Percentiles rank a stretch among this genome's conserved stretches.
phyloP scores from a whole-genome alignment of 1,284 basidiomycete species.

The Cutaneotrichosporon dermatis region DNA sequence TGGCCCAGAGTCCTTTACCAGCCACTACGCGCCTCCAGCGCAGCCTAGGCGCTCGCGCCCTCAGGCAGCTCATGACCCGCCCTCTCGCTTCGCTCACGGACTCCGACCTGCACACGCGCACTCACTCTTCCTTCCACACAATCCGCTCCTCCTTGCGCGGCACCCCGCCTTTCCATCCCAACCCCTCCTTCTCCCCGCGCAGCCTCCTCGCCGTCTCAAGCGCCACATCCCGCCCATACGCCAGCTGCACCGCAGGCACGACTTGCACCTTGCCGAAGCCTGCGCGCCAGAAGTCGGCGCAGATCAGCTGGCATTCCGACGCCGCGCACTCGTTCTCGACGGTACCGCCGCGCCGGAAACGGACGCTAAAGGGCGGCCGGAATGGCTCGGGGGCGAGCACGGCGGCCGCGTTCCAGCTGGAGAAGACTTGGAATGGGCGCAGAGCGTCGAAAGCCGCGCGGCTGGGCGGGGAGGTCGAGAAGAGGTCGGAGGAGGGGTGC shows the following conservation, averaged over 20 bases:
- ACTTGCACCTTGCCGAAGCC: constrained; percentile 43
- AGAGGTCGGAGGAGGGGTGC: constrained; percentile 42
- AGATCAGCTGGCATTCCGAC: constrained; percentile 44
- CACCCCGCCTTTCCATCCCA: constrained; percentile 43
- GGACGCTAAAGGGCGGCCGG: constrained; percentile 31
- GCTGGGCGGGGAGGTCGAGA: constrained; percentile 34
- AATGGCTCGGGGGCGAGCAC: constrained; percentile 40
- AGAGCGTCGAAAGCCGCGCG: constrained; percentile 25
- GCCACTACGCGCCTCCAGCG: too few relatives aligned
- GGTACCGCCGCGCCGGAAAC: constrained; percentile 39
- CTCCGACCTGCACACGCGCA: neutral
- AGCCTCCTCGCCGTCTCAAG: constrained; percentile 30
- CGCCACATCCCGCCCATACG: constrained; percentile 43
- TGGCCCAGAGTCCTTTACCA: too few relatives aligned
- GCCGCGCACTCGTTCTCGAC: constrained; percentile 42
- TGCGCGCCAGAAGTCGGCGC: constrained; percentile 45
- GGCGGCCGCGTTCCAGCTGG: constrained; percentile 47
- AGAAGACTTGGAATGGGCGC: constrained; percentile 47
- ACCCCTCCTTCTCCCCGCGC: constrained; percentile 17
- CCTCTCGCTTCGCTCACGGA: too few relatives aligned
- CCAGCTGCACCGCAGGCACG: constrained; percentile 47
- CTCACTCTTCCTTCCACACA: constrained; percentile 28
- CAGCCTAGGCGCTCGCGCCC: too few relatives aligned
- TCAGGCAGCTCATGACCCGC: too few relatives aligned
- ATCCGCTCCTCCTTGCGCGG: constrained; percentile 25